phyloP scores from a whole-genome alignment of 306 rosid species.

The Gynostemma pentaphyllum region DNA sequence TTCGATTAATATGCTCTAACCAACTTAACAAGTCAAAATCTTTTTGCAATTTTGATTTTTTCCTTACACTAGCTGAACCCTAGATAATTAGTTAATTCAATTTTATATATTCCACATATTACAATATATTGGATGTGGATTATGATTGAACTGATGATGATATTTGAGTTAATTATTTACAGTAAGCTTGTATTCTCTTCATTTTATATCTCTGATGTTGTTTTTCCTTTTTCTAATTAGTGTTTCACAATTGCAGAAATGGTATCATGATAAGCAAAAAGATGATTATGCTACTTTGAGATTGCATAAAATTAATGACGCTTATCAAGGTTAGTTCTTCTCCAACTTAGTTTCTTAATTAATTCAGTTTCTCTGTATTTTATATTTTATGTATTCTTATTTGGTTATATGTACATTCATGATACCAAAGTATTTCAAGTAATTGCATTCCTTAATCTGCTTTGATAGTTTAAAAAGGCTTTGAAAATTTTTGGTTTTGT shows the following conservation, averaged over 20 bases:
- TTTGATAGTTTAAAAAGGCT: not conserved
- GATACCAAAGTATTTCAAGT: not conserved
- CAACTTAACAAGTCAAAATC: too few relatives aligned
- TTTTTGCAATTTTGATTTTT: constrained; percentile 42
- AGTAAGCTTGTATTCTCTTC: constrained; percentile 41
- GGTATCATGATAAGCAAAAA: constrained; percentile 95
- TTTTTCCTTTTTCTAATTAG: not conserved
- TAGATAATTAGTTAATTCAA: constrained; percentile 30
- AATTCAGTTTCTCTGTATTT: too few relatives aligned
- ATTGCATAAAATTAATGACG: constrained; percentile 90
- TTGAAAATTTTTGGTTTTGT: not conserved
- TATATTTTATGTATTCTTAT: too few relatives aligned
- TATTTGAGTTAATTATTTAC: constrained; percentile 81
- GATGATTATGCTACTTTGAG: constrained; percentile 51
- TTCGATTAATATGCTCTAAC: too few relatives aligned
- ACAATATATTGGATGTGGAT: constrained; percentile 82
- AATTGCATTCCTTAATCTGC: not conserved
- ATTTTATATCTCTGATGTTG: not conserved
- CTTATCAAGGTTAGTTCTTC: constrained; percentile 57
- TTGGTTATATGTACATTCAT: not conserved
- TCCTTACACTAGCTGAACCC: constrained; percentile 46
- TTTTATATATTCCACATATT: constrained; percentile 36
- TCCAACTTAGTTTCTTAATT: not conserved
- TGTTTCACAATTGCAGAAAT: constrained; percentile 42
- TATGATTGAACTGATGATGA: constrained; percentile 73